Base-by-base conservation (phyloP, 768 basidiomycete species). In the Trametes sanguinea region DNA sequence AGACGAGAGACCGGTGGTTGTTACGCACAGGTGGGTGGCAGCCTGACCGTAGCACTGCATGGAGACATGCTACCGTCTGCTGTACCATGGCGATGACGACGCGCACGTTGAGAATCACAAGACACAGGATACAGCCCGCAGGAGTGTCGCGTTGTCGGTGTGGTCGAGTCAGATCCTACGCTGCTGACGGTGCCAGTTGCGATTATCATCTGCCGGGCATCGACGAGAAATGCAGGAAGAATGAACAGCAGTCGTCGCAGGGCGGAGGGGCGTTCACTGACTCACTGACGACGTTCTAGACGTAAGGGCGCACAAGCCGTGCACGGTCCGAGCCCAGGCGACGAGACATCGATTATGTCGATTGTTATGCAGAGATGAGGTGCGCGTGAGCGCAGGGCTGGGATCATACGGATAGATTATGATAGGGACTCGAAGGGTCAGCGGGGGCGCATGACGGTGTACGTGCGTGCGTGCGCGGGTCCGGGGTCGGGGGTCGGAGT, bases 121-220 rank as follows among this genome's bases (percentile, higher is more conserved):
- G 48, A 48, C 29, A 22, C 27, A 10, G 27, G 48, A 32, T 5
- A 22, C 47, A 13, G 11, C 6, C 35, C 11, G 35, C 6, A 6
- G 6, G 11, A 11, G 35, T 11, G 35, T 6, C 35, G 35, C 10
- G 51, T 17, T 11, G 29, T 10, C 16, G 29, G 32, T 30, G 17
- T 29, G 16, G 46, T 39, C 56, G 46, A 57, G 56, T 57, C 56
- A 57, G 56, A n/a, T 6, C 29, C n/a, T n/a, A 2, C 16, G 35
- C 33, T 56, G 54, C 29, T 40, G 42, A 39, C 39, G 37, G 43
- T 44, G 35, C 35, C 6, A 11, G 35, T 37, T 37, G 35, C 35
- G 42, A 43, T 43, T 16, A 29, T 27, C 27, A 48, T 29, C 47
- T 37, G 42, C 14, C 39, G 39, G 39, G 1, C 29, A 30, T 48